phyloP scores from a whole-genome alignment of 306 rosid species.

The Castanopsis chinensis region DNA sequence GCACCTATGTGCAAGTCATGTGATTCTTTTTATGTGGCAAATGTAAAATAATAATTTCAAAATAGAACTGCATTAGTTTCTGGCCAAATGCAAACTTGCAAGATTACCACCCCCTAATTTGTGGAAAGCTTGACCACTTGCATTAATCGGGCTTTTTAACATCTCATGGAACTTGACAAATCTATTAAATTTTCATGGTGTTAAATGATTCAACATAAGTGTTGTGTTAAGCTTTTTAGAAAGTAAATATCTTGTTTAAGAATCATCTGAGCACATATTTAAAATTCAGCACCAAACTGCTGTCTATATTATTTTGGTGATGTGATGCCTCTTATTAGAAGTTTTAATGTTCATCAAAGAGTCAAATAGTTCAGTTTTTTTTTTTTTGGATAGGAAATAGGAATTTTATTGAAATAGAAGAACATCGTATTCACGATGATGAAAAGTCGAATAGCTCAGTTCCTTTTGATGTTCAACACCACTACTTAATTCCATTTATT shows the following conservation, averaged over 20 bases:
- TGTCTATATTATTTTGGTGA: neutral
- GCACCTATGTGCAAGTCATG: neutral
- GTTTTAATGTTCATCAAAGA: neutral
- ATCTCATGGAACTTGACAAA: neutral
- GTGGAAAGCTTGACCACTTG: neutral
- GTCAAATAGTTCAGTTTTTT: neutral
- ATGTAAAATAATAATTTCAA: neutral
- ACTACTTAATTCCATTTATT: neutral
- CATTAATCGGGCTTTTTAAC: neutral
- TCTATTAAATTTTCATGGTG: neutral
- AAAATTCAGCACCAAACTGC: neutral
- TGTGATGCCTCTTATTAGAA: neutral
- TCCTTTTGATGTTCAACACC: neutral
- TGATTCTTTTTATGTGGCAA: neutral
- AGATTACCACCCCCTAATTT: neutral
- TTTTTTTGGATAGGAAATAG: no score
- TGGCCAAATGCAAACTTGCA: neutral
- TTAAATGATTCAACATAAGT: neutral
- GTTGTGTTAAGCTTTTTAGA: neutral
- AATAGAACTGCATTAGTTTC: neutral
- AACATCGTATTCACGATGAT: no score
- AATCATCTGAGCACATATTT: neutral
- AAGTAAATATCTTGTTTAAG: neutral
- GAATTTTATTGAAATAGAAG: no score
- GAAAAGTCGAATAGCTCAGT: neutral